Conservation (phyloP, 2,329 filamentous ascomycete genomes). For the Scytalidium lignicola region DNA sequence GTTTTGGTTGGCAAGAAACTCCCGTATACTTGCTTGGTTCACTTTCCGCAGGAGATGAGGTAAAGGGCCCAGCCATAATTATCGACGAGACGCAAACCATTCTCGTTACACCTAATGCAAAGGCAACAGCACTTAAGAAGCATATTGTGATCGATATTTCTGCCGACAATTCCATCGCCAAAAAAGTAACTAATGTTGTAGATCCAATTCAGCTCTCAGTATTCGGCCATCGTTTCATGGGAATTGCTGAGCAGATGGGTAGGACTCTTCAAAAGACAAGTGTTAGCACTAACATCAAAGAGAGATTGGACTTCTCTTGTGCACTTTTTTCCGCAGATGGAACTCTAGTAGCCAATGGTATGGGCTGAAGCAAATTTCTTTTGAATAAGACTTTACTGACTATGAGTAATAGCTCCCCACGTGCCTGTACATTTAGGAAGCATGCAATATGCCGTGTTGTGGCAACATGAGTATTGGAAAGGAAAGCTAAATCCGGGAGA, state of each 20-base stretch:
- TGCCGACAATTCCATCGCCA: conserved; percentile 29
- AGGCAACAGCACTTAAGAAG: conserved; percentile 67
- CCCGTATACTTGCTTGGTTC: conserved; percentile 75
- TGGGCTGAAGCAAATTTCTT: conserved; percentile 26
- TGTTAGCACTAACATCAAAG: conserved; percentile 72
- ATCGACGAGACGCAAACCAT: conserved; percentile 87
- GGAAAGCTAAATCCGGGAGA: conserved; percentile 71
- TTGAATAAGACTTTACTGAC: background rate
- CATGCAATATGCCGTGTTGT: conserved; percentile 56
- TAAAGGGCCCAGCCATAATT: conserved; percentile 76
- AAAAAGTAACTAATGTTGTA: conserved; percentile 38
- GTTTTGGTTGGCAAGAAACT: conserved; percentile 52
- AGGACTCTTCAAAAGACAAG: conserved; percentile 71
- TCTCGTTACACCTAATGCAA: conserved; percentile 71
- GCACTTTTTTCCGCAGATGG: conserved; percentile 70
- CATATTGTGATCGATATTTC: conserved; percentile 72
- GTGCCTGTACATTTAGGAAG: conserved; percentile 73
- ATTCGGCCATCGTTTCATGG: conserved; percentile 76
- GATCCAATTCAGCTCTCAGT: conserved; percentile 71
- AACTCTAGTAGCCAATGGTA: conserved; percentile 69
- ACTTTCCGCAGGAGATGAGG: conserved; percentile 63
- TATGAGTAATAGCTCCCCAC: conserved; percentile 35
- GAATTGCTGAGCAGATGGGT: conserved; percentile 78
- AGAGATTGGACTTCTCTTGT: conserved; percentile 74
- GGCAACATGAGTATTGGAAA: conserved; percentile 72